phyloP scores from a whole-genome alignment of 2,329 filamentous ascomycete genomes.

The Talaromyces marneffei region DNA sequence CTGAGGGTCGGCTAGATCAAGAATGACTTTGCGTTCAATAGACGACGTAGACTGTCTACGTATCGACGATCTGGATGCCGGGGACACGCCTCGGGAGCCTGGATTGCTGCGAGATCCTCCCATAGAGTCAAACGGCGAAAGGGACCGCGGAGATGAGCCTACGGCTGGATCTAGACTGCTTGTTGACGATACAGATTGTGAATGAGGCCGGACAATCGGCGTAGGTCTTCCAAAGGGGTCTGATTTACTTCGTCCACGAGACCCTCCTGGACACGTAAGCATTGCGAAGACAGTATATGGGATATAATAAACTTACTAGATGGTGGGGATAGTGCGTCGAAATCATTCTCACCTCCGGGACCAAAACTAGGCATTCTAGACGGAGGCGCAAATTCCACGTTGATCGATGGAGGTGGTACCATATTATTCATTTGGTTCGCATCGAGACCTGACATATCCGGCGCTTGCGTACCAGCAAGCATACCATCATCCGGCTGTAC shows the following conservation, averaged over 20 bases:
- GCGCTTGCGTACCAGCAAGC: constrained; percentile 40
- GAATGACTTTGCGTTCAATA: constrained; percentile 65
- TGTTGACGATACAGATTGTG: constrained; percentile 30
- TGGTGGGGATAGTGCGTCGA: constrained; percentile 79
- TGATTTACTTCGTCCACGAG: constrained; percentile 56
- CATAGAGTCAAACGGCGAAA: constrained; percentile 37
- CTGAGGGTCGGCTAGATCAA: constrained; percentile 83
- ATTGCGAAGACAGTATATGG: neutral
- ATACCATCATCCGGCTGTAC: constrained; percentile 37
- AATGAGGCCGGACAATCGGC: constrained; percentile 31
- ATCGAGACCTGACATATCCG: constrained; percentile 49
- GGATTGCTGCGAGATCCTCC: constrained; percentile 30
- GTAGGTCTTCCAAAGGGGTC: constrained; percentile 47
- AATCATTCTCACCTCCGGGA: constrained; percentile 58
- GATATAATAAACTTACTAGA: constrained; percentile 37
- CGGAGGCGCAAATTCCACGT: constrained; percentile 83
- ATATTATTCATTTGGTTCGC: constrained; percentile 67
- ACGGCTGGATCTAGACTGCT: constrained; percentile 29
- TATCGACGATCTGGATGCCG: constrained; percentile 35
- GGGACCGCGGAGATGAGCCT: constrained; percentile 34
- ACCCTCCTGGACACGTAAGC: constrained; percentile 33
- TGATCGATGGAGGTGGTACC: constrained; percentile 92
- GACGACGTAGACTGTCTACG: constrained; percentile 43
- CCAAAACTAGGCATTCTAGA: constrained; percentile 62
- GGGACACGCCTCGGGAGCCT: constrained; percentile 41